Evolutionary conservation across 2,329 filamentous ascomycete genomes (phyloP).

Genomic region (Penicillium sp.): DNA sequence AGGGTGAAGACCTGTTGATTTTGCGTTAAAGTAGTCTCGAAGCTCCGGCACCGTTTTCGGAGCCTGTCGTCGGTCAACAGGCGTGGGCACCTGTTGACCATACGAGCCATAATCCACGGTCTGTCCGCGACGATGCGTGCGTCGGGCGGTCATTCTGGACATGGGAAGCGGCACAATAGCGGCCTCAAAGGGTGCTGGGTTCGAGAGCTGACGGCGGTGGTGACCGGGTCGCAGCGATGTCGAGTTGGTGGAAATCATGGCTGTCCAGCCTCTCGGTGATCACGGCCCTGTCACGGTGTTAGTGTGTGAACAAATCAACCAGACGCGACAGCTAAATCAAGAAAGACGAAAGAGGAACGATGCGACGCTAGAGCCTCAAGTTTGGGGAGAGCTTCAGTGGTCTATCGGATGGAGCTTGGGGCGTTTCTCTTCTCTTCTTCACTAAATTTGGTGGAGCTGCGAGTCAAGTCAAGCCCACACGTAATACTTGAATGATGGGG

Average conservation of each 20-base stretch:
- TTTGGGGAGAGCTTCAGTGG: not conserved
- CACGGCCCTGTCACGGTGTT: conserved; percentile 56
- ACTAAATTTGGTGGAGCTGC: not conserved
- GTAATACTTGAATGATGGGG: too few relatives aligned
- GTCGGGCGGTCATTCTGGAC: conserved; percentile 44
- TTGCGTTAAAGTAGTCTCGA: conserved; percentile 25
- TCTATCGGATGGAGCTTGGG: not conserved
- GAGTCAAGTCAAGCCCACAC: not conserved
- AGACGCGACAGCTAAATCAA: conserved; percentile 16
- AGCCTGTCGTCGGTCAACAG: conserved; percentile 14
- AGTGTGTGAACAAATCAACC: conserved; percentile 42
- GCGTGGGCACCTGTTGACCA: conserved; percentile 38
- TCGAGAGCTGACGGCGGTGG: conserved; percentile 85
- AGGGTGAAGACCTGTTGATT: conserved; percentile 20
- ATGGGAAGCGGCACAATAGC: conserved; percentile 48
- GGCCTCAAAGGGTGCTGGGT: conserved; percentile 69
- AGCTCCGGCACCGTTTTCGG: conserved; percentile 22
- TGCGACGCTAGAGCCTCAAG: conserved; percentile 14
- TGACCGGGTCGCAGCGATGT: conserved; percentile 52
- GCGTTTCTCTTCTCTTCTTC: not conserved
- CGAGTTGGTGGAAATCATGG: conserved; percentile 20
- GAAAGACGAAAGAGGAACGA: conserved; percentile 11
- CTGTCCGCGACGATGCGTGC: conserved; percentile 70
- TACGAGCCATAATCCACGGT: conserved; percentile 69
- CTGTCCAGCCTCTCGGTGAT: conserved; percentile 26